Conservation (phyloP, 352 stramenopile genomes). For the Elongisporangium undulatum region DNA sequence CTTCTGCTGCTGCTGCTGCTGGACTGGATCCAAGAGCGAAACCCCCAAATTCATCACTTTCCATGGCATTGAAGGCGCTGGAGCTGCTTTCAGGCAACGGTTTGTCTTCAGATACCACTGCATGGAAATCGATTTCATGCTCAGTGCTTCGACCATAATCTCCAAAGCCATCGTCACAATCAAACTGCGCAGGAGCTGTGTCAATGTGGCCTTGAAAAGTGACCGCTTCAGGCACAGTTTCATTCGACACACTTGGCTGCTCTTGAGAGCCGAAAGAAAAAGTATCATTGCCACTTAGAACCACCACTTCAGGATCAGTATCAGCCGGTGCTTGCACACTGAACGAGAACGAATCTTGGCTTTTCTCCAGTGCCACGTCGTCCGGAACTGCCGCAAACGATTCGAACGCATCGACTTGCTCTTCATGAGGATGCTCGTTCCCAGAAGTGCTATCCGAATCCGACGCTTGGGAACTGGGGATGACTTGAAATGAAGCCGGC, state of each 20-base stretch:
- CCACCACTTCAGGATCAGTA: background rate
- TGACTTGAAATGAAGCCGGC: background rate
- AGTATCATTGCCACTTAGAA: background rate
- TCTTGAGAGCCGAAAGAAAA: background rate
- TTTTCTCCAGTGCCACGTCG: background rate
- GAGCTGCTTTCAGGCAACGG: background rate
- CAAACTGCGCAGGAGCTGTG: background rate
- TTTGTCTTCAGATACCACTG: background rate
- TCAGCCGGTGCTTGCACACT: background rate
- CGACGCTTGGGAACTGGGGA: background rate
- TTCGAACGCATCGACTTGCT: background rate
- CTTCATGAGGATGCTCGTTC: background rate
- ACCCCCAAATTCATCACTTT: slow-evolving; percentile 11
- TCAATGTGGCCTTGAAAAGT: no score
- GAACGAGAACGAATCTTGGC: background rate
- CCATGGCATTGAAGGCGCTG: background rate
- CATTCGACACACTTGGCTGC: background rate
- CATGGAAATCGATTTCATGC: background rate
- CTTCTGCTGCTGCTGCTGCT: slow-evolving; percentile 1
- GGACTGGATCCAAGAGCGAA: slow-evolving; percentile 9
- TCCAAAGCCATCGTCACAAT: slow-evolving; percentile 31
- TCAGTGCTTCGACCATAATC: slow-evolving; percentile 20
- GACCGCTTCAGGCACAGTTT: background rate
- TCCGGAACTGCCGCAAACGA: background rate
- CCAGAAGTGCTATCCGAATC: background rate